Evolutionary conservation across 2,329 filamentous ascomycete genomes (phyloP).

Genomic region (Colletotrichum endophyticum): DNA sequence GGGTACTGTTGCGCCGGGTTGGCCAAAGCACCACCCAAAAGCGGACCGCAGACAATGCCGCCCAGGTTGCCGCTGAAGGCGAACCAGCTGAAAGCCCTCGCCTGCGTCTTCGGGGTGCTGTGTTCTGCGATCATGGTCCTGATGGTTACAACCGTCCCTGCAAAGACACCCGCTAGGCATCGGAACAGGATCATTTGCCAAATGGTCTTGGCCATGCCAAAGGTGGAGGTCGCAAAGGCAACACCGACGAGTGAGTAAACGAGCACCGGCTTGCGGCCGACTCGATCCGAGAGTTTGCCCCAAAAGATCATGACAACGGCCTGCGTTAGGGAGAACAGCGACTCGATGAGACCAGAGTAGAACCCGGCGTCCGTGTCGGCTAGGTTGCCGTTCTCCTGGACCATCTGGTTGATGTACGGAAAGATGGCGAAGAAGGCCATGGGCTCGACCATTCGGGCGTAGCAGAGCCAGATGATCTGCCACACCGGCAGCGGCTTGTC

Average conservation of each 20-base stretch:
- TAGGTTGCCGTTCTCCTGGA: slow-evolving; percentile 67
- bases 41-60: slow-evolving; percentile 68
- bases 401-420: slow-evolving; percentile 81
- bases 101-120: slow-evolving; percentile 72
- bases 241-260: slow-evolving; percentile 71
- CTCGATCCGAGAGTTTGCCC: slow-evolving; percentile 66
- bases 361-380: slow-evolving; percentile 74
- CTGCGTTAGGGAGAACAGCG: slow-evolving; percentile 76
- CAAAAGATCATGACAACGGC: slow-evolving; percentile 80
- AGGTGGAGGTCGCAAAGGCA: slow-evolving; percentile 63
- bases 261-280: slow-evolving; percentile 76
- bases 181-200: slow-evolving; percentile 78
- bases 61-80: slow-evolving; percentile 75
- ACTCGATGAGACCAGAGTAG: slow-evolving; percentile 78
- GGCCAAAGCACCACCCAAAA: slow-evolving; percentile 72
- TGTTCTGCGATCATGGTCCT: slow-evolving; percentile 80
- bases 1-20: slow-evolving; percentile 71
- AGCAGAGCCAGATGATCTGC: slow-evolving; percentile 79
- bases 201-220: slow-evolving; percentile 71
- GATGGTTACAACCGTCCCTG: slow-evolving; percentile 75
- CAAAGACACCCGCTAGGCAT: slow-evolving; percentile 75
- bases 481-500: slow-evolving; percentile 2
- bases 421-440: slow-evolving; percentile 86
- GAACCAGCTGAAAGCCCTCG: slow-evolving; percentile 76
- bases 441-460: slow-evolving; percentile 74